Evolutionary conservation across 2,329 filamentous ascomycete species (phyloP), one percentile per base, ranked within the genome.

Genomic region (Diaporthe sp.): DNA sequence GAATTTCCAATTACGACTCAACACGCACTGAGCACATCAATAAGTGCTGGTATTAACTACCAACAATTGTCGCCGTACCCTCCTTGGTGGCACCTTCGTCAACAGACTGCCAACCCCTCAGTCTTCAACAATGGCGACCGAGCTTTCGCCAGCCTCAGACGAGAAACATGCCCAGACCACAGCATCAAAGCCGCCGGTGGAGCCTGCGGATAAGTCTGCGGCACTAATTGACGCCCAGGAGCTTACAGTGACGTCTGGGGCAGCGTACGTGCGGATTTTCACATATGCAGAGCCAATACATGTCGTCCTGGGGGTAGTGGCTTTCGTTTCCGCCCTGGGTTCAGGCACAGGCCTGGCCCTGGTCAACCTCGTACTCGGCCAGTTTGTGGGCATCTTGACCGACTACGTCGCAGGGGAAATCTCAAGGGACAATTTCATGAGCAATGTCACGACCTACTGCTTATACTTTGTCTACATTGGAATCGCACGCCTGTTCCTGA

Each of bases 381-480:
- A 51, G 8, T 67, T 67, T 12, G 19, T 67, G 12, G 46, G 61
- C 42, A 67, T 51, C 17, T 49, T 67, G 61, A 67, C 17, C 28
- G 46, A 51, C 22, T 67, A 8, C 61, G 61, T 67, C 15, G 42
- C 61, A 28, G 61, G 61, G 25, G 19, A 17, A 8, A 67, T n/a
- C 10, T 49, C 61, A 8, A 67, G 12, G 8, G 42, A 67, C 9
- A 8, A 49, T 1, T 67, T 67, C 42, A 34, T 67, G 42, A 31
- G 19, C 2, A 19, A 51, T 34, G 61, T 67, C 42, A 49, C 61
- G 28, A 67, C 61, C 28, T 67, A 67, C 44, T 67, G 61, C 28
- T 51, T 68, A 5, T 68, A 68, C 10, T 51, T 68, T 10, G 13
- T 68, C 10, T 68, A 68, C 31, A 51, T 68, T 22, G 62, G 62